Conservation (phyloP, 345 rosid species). For the Nephelium lappaceum region DNA sequence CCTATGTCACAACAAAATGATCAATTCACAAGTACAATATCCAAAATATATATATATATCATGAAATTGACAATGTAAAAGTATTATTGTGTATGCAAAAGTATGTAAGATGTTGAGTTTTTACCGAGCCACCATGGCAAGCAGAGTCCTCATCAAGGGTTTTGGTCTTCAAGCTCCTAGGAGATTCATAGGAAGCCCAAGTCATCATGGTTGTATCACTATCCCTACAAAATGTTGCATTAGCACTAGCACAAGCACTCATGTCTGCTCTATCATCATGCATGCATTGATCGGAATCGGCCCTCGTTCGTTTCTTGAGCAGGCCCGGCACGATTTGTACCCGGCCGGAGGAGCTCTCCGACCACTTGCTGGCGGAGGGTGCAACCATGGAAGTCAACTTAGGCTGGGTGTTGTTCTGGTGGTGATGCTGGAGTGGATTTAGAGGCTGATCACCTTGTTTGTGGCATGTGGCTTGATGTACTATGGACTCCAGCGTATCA, state of each 20-base stretch:
- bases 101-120: too few relatives aligned
- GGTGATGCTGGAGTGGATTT: neutral
- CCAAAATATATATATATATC: too few relatives aligned
- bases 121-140: conserved; percentile 55
- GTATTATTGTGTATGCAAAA: too few relatives aligned
- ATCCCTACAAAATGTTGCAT: conserved; percentile 32
- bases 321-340: neutral
- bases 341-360: conserved; percentile 1
- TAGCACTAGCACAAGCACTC: conserved; percentile 36
- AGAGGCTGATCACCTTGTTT: neutral
- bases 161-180: conserved; percentile 46
- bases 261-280: conserved; percentile 22
- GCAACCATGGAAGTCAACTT: conserved; percentile 10
- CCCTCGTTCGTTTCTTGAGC: conserved; percentile 32
- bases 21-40: too few relatives aligned
- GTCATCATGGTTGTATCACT: conserved; percentile 41
- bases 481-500: conserved; percentile 53
- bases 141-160: conserved; percentile 47
- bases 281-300: conserved; percentile 25
- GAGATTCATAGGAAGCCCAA: conserved; percentile 53
- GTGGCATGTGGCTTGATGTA: conserved; percentile 32
- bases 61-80: neutral
- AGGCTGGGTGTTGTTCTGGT: neutral
- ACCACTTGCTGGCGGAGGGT: conserved; percentile 17
- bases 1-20: conserved; percentile 19